Evolutionary conservation across 768 basidiomycete genomes (phyloP), one percentile per base, ranked within the genome.

Genomic region (Nevesoporus exiguus): DNA sequence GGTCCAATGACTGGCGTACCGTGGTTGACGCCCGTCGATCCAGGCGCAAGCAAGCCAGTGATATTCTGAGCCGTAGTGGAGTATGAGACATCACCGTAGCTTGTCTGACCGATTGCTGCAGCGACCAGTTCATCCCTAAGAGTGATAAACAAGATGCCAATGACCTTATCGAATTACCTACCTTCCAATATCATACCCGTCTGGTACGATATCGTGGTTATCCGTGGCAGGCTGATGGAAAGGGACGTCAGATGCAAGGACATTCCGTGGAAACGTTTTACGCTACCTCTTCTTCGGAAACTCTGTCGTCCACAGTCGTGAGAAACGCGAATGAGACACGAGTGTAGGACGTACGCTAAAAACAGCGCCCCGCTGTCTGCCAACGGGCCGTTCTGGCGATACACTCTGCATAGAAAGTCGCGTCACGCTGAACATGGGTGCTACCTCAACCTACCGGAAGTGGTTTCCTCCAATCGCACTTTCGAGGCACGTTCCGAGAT

Each of bases 321-420:
- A 49, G 5, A 11, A 7, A 45, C 27, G 22, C 15, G 37, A 45
- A 36, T 7, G 3, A 0, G n/a, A 25, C 6, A 21, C 5, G 2
- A 19, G 34, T 1, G 19, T 7, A 22, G 25, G 43, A 52, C 51
- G 17, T 22, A 52, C 80, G 80, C 81, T 19, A 83, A 72, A 69
- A 87, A 88, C 21, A 86, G 68, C 2, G 77, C 75, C 1, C 74
- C 73, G 27, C 68, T 78, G 48, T 74, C 46, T 3, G 85, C 84
- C 19, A 27, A 25, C 0, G 78, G 61, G 0, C 84, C 84, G 56
- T 85, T 81, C 67, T 87, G 84, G 27, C 76, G 76, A 64, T 65
- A 85, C 14, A 82, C 73, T 11, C 82, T 61, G 41, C 4, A 15
- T 27, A 5, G 24, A 42, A 4, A 15, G 21, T 57, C 37, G 43